These are phyloP conservation scores for Cunninghamia lanceolata DNA, from an alignment of 75 land plant genomes.

Conservation along the genomic window DNA sequence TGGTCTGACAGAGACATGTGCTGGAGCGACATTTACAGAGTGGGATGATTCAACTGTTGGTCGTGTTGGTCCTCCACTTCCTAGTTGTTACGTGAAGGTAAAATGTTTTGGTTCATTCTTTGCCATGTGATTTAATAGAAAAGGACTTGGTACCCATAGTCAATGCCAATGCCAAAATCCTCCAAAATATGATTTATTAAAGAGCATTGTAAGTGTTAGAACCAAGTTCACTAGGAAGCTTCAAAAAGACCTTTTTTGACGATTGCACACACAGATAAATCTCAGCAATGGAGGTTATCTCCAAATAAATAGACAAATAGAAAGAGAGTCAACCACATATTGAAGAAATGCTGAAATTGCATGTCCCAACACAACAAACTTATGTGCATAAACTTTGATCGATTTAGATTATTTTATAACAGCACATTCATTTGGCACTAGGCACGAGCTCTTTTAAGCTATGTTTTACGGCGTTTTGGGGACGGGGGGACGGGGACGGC, in stretches of 20 bases:
- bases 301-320: background rate
- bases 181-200: background rate
- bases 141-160: background rate
- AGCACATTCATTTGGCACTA: background rate
- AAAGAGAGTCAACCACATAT: background rate
- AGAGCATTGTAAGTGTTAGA: background rate
- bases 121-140: background rate
- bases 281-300: background rate
- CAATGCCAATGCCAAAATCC: background rate
- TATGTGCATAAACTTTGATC: background rate
- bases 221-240: background rate
- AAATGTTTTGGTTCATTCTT: background rate
- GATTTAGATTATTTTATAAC: background rate
- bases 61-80: conserved; percentile 95
- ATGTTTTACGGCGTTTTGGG: too few species aligned
- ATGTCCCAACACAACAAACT: background rate
- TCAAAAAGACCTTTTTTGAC: too few species aligned
- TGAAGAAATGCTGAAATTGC: background rate
- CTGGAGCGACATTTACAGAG: conserved; percentile 84
- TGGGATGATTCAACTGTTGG: conserved; percentile 78
- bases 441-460: background rate
- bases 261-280: too few species aligned
- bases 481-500: too few species aligned
- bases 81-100: conserved; percentile 84
- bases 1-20: conserved; percentile 97